phyloP scores from a whole-genome alignment of 202 grass and related monocot species.

The Tripidium arundinaceum region DNA sequence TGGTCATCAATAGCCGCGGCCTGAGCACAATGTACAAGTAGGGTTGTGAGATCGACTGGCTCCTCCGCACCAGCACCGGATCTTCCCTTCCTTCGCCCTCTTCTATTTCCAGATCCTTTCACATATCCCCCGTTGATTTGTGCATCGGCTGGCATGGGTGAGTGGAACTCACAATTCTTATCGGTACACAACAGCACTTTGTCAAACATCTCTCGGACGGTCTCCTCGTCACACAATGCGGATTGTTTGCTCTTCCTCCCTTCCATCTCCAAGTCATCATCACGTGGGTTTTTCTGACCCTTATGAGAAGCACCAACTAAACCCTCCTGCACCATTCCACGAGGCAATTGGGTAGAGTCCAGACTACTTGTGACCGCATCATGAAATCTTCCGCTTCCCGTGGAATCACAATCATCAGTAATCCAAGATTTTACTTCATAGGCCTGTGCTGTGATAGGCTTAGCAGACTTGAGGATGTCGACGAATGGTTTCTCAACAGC shows the following conservation, averaged over 20 bases:
- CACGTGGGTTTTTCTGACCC: constrained; percentile 48
- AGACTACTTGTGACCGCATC: neutral
- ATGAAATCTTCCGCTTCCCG: neutral
- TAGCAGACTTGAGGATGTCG: constrained; percentile 52
- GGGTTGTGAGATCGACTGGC: constrained; percentile 52
- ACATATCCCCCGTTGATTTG: constrained; percentile 11
- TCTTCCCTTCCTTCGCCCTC: constrained; percentile 58
- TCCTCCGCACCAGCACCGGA: constrained; percentile 19
- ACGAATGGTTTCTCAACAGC: constrained; percentile 63
- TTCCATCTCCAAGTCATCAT: constrained; percentile 28
- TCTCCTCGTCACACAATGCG: constrained; percentile 56
- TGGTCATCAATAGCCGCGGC: constrained; percentile 52
- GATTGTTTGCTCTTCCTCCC: constrained; percentile 53
- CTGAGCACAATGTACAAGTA: constrained; percentile 73
- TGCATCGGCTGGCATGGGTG: constrained; percentile 25
- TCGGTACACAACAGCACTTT: constrained; percentile 53
- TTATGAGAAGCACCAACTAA: constrained; percentile 14
- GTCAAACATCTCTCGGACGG: constrained; percentile 63
- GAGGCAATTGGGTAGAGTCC: neutral
- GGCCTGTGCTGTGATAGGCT: neutral
- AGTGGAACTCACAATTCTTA: constrained; percentile 33
- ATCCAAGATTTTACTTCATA: constrained; percentile 1
- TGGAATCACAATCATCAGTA: neutral
- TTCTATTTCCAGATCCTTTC: constrained; percentile 43
- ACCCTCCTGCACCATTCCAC: constrained; percentile 11